Conservation (phyloP, 2,329 filamentous ascomycete genomes). For the Pyricularia grisea region DNA sequence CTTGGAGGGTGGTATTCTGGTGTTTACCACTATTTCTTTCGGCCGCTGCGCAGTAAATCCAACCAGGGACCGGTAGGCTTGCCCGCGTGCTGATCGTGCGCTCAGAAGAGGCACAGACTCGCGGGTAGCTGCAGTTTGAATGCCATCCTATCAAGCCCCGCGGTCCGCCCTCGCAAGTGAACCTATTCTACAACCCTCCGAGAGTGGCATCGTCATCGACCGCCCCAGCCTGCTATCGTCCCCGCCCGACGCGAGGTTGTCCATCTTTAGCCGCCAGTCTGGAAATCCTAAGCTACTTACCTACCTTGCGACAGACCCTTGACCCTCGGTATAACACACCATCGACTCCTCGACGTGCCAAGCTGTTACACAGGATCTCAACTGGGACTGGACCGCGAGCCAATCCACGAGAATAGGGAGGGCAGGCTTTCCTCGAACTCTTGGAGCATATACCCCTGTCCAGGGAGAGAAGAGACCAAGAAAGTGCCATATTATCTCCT, state of each 20-base stretch:
- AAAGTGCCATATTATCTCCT: neutral
- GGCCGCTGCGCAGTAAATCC: slow-evolving; percentile 2
- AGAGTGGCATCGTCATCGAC: slow-evolving; percentile 1
- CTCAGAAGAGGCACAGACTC: slow-evolving; percentile 15
- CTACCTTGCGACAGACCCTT: slow-evolving; percentile 6
- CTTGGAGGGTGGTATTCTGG: neutral
- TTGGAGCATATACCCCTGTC: neutral
- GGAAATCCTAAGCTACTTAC: neutral
- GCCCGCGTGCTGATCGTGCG: slow-evolving; percentile 13
- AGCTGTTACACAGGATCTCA: slow-evolving; percentile 23
- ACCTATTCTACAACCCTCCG: neutral
- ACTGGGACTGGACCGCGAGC: slow-evolving; percentile 18
- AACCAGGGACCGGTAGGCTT: neutral
- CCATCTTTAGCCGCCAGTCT: slow-evolving; percentile 7
- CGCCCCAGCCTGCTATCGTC: neutral
- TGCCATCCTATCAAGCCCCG: slow-evolving; percentile 14
- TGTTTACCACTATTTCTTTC: neutral
- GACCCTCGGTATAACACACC: slow-evolving; percentile 12
- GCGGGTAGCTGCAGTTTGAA: slow-evolving; percentile 21
- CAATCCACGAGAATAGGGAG: slow-evolving; percentile 16
- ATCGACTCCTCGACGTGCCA: slow-evolving; percentile 12
- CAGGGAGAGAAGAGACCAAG: neutral
- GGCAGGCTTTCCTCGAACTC: neutral
- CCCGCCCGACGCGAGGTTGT: neutral
- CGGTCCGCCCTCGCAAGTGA: neutral